phyloP scores from a whole-genome alignment of 805 yeast species.

The Komagataella mondaviorum region DNA sequence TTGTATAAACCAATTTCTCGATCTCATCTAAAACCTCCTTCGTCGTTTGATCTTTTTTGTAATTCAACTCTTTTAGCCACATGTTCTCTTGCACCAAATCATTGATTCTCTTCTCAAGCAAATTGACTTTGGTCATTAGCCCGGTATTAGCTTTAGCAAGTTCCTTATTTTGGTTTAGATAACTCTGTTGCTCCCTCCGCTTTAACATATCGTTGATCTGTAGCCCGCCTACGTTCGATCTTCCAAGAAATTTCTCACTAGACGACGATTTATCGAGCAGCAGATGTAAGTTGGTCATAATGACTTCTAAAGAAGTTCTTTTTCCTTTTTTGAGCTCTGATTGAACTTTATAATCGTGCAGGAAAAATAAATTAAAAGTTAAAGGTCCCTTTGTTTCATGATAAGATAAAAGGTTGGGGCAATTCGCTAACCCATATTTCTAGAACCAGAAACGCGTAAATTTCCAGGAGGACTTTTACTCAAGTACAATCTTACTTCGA shows the following conservation, averaged over 20 bases:
- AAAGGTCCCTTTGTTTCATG: not conserved
- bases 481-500: not conserved
- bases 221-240: not conserved
- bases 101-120: constrained; percentile 36
- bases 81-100: constrained; percentile 39
- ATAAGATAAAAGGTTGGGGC: not conserved
- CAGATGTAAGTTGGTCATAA: not conserved
- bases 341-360: not conserved
- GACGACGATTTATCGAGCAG: not conserved
- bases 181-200: constrained; percentile 11
- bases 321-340: not conserved
- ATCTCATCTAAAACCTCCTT: constrained; percentile 19
- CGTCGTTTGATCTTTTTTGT: constrained; percentile 9
- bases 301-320: not conserved
- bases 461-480: not conserved
- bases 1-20: constrained; percentile 25
- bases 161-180: constrained; percentile 36
- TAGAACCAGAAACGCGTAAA: not conserved
- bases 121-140: constrained; percentile 34
- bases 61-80: constrained; percentile 20
- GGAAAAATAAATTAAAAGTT: not conserved
- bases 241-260: not conserved
- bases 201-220: not conserved
- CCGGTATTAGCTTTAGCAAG: constrained; percentile 46
- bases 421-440: not conserved